Base-by-base conservation (phyloP, 1,284 basidiomycete genomes). In the Ganoderma resinaceum region DNA sequence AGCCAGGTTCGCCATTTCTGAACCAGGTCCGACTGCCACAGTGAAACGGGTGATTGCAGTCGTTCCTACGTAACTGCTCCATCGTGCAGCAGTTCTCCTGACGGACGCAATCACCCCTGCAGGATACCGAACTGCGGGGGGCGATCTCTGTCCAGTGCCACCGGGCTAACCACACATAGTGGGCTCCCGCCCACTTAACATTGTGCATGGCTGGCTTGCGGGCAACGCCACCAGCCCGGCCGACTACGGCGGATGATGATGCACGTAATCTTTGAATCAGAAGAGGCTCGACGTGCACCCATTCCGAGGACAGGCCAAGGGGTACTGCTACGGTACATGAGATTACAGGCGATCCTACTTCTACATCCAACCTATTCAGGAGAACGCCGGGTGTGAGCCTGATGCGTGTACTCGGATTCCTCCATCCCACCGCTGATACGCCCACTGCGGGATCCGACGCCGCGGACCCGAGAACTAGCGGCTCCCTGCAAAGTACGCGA, bases 381-480 rank as follows among this genome's bases (percentile, higher is more conserved):
- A n/a, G 55, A 37, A 55, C 55, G 33, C 55, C 31, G 55, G 9
- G 55, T n/a, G 29, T 33, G 31, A 31, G 55, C 31, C 55, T 20
- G 37, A 37, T 37, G 33, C 20, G 55, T 58, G 55, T 37, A 37
- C 33, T 58, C 55, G 55, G 33, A 58, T 58, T 37, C 55, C 33
- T n/a, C n/a, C 11, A 58, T 2, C 18, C 33, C 55, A n/a, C 52
- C 29, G 23, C 29, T 33, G 31, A 37, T 37, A 58, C 55, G 55
- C 55, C 29, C 33, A 37, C 55, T 58, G 55, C 55, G 33, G 55
- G 31, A 18, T 40, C 61, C 61, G 42, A 62, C 40, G 6, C 46
- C 61, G 61, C 61, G 61, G 61, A 53, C 31, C 61, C 61, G 61
- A 62, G 61, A 18, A 61, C 58, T 35, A 38, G 35, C 35, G 26